These are phyloP conservation scores for Pseudomassariella vexata DNA, from an alignment of 2,329 filamentous ascomycete genomes.

Conservation along the genomic window DNA sequence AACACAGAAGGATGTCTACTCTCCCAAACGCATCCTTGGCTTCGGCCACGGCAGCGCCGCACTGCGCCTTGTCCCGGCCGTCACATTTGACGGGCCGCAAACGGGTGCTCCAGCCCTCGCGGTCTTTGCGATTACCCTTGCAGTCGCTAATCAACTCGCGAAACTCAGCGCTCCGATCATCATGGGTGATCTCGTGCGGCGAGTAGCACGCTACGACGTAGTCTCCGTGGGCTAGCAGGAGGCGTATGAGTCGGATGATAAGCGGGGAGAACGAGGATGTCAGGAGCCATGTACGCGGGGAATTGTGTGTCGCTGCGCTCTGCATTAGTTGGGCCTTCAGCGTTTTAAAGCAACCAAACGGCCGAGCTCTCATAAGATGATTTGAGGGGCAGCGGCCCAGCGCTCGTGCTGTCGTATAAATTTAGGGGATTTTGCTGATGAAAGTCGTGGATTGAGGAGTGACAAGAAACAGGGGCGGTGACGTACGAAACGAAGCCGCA, in stretches of 20 bases:
- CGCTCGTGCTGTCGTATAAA: too few relatives aligned
- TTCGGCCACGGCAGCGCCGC: constrained; percentile 81
- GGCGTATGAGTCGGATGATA: constrained; percentile 72
- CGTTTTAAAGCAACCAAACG: not conserved
- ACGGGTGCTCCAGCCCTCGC: constrained; percentile 75
- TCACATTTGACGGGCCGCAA: constrained; percentile 62
- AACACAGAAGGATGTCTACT: constrained; percentile 86
- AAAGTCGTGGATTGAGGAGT: too few relatives aligned
- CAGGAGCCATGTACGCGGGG: constrained; percentile 86
- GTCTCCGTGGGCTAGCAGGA: constrained; percentile 85
- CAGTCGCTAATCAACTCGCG: constrained; percentile 70
- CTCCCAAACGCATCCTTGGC: constrained; percentile 78
- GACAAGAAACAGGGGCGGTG: constrained; percentile 3
- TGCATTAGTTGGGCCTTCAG: constrained; percentile 24
- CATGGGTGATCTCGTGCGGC: constrained; percentile 72
- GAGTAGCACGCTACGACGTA: constrained; percentile 81
- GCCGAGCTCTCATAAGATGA: too few relatives aligned
- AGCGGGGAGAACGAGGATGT: constrained; percentile 83
- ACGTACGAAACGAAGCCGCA: constrained; percentile 48
- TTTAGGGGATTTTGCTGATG: too few relatives aligned
- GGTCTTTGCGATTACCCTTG: constrained; percentile 55
- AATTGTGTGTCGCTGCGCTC: constrained; percentile 56
- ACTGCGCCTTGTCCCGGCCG: constrained; percentile 60
- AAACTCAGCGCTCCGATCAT: constrained; percentile 71
- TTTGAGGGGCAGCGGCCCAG: too few relatives aligned